A percentile compares a stretch with the other conserved stretches of the same genome.
phyloP scores from a whole-genome alignment of 2,329 filamentous ascomycete species.

The Cyanodermella asteris region DNA sequence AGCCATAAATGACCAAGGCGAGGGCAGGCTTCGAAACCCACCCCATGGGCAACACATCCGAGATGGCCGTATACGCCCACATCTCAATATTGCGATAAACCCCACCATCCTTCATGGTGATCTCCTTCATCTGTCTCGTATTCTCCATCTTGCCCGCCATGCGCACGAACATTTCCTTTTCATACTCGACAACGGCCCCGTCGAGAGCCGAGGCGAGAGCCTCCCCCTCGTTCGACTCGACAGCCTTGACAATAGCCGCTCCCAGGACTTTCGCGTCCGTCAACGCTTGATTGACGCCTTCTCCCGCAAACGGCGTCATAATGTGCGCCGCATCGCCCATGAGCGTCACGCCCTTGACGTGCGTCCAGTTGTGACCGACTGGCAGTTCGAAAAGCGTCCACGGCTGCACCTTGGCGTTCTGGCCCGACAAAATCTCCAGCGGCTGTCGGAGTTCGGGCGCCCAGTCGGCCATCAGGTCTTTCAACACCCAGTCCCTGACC shows the following conservation, averaged over 20 bases:
- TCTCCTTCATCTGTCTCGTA: too few species aligned
- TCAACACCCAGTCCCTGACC: too few species aligned
- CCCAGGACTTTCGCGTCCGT: conserved; percentile 30
- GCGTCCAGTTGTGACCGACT: conserved; percentile 24
- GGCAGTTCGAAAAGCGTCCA: conserved; percentile 28
- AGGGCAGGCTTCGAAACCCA: too few species aligned
- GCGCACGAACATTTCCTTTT: conserved; percentile 2
- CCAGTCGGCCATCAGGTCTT: too few species aligned
- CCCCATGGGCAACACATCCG: too few species aligned
- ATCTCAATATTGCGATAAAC: too few species aligned
- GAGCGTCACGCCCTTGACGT: conserved; percentile 27
- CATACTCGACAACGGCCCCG: conserved; percentile 1
- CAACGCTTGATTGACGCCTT: conserved; percentile 36
- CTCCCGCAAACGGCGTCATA: conserved; percentile 35
- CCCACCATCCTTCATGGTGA: too few species aligned
- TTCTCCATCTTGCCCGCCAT: too few species aligned
- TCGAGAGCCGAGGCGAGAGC: conserved; percentile 1
- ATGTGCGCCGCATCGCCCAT: conserved; percentile 39
- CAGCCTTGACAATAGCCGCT: conserved; percentile 14
- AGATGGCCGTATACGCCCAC: too few species aligned
- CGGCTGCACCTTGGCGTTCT: too few species aligned
- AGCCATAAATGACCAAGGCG: too few species aligned
- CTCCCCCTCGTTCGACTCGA: neutral
- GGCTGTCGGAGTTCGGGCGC: neutral
- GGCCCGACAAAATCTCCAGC: neutral